Evolutionary conservation across 768 basidiomycete species (phyloP).

Genomic region (Suillus decipiens): DNA sequence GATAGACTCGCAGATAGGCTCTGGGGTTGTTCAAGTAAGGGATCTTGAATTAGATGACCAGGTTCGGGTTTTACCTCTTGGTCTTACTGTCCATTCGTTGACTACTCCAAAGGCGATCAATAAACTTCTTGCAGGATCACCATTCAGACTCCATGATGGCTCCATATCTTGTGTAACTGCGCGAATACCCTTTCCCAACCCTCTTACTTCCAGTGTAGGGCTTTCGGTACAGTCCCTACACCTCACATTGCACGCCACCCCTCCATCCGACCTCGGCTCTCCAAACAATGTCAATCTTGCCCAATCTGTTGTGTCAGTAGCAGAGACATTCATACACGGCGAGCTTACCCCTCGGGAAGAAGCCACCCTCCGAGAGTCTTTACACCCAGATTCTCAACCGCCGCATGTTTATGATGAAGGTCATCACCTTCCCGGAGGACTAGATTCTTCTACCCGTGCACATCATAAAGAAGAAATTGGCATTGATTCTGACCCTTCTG

Average conservation of each 20-base stretch:
- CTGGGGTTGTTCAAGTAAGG: constrained; percentile 84
- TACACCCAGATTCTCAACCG: constrained; percentile 47
- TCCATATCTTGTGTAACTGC: constrained; percentile 74
- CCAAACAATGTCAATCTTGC: constrained; percentile 50
- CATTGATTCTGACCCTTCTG: constrained; percentile 62
- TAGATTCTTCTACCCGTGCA: constrained; percentile 53
- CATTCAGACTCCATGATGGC: constrained; percentile 69
- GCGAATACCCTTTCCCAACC: constrained; percentile 85
- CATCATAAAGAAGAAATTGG: constrained; percentile 20
- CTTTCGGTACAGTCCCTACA: constrained; percentile 68
- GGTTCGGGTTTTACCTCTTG: constrained; percentile 45
- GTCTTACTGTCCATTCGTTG: constrained; percentile 17
- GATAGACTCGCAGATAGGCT: constrained; percentile 92
- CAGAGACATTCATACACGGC: constrained; percentile 84
- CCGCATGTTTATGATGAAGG: constrained; percentile 36
- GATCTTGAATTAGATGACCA: constrained; percentile 77
- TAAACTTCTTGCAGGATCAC: constrained; percentile 60
- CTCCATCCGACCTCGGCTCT: constrained; percentile 16
- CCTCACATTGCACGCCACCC: constrained; percentile 58
- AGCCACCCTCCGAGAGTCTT: constrained; percentile 65
- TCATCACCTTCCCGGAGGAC: constrained; percentile 63
- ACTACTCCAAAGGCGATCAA: constrained; percentile 71
- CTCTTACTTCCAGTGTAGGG: constrained; percentile 71
- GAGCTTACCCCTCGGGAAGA: constrained; percentile 76
- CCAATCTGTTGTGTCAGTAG: constrained; percentile 80